Evolutionary conservation across 331 rosid species (phyloP), one percentile per base, ranked within the genome.

Genomic region (Cydonia oblonga): DNA sequence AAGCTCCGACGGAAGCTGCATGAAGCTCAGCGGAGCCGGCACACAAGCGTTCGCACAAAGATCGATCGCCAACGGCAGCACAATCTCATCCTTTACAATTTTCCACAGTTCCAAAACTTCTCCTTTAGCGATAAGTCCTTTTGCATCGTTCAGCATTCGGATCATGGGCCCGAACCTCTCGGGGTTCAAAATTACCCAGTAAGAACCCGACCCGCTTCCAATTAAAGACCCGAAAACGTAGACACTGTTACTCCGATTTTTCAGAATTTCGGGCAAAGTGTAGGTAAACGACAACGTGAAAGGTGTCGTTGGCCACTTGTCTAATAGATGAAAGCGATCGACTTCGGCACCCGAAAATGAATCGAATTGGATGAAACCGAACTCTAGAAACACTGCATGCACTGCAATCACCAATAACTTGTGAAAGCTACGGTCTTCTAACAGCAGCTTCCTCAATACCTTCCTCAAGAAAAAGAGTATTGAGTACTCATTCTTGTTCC

Each of bases 371-470:
- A 89, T 84, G 30, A 93, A 87, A 23, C 98, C 96, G 16, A 96
- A 89, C 73, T 93, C 97, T n/a, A 85, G 70, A 52, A 93, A 62
- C 56, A 85, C 85, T 1, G 86, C 89, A 66, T 93, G 96, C 33
- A 93, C 90, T 1, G 86, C 82, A 51, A 68, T 64, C 18, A 89
- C 79, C 76, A 89, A 51, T 1, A 87, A 54, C 78, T 76, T 88
- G 59, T 75, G 84, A 76, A 81, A 81, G 58, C 53, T 75, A 18
- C 78, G 66, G 33, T 81, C 82, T 14, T 81, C 66, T 1, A 85
- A 80, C 28, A 82, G 33, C 52, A 76, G 81, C 75, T 85, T 86
- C 42, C 60, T 79, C 62, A 89, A 65, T 14, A 86, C 84, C 66
- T 86, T 83, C 72, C 64, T 87, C 80, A 89, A 26, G 51, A 86